phyloP scores from a whole-genome alignment of 495 filamentous ascomycete species.

The Xylaria telfairii region DNA sequence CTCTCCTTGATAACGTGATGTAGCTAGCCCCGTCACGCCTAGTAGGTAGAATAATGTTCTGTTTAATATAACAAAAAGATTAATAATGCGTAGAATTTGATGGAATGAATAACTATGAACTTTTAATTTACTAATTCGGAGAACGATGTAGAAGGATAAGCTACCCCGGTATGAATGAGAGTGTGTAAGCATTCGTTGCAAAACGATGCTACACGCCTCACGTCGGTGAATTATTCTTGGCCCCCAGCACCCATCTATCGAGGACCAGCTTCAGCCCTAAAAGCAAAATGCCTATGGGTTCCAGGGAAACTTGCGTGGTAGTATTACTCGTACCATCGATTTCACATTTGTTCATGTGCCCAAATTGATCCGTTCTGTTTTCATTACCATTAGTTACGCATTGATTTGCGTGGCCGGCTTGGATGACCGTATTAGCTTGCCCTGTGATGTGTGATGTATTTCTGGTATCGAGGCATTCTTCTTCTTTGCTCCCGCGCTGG shows the following conservation, averaged over 20 bases:
- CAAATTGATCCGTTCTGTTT: conserved; percentile 23
- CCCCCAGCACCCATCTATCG: neutral
- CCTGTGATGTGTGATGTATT: conserved; percentile 10
- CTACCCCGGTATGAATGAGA: no score
- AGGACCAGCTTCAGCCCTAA: neutral
- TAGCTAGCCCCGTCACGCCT: no score
- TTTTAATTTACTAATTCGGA: no score
- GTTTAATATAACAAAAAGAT: no score
- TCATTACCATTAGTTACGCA: neutral
- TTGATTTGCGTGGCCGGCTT: conserved; percentile 20
- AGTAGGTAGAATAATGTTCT: no score
- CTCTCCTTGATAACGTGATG: no score
- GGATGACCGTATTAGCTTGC: conserved; percentile 1
- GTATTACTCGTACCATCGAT: neutral
- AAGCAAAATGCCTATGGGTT: neutral
- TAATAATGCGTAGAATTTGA: no score
- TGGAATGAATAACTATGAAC: no score
- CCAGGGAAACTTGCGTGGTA: neutral
- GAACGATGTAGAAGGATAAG: no score
- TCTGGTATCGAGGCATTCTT: neutral
- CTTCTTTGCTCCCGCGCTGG: neutral
- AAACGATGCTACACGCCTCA: no score
- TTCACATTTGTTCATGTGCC: conserved; percentile 11
- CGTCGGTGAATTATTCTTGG: no score
- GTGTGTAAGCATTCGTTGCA: no score